Base-by-base conservation (phyloP, 805 yeast species). In the Debaryomyces maramus region DNA sequence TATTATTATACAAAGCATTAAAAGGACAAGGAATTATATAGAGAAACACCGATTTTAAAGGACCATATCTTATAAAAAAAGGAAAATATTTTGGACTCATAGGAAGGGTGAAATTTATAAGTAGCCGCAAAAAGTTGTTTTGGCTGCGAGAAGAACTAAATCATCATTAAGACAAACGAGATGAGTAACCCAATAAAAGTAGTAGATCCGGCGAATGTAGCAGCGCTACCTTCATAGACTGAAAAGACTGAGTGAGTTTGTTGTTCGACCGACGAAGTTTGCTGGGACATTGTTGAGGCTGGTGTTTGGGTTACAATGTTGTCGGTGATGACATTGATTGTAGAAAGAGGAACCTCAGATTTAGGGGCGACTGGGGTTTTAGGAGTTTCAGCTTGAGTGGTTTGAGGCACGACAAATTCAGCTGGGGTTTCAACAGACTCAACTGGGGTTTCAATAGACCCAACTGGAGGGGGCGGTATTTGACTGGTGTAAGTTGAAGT, bases 321-420 rank as follows among this genome's bases (percentile, higher is more conserved):
- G 49, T 65, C 55, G 19, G 73, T 64, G 38, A 70, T 69, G n/a
- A 69, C 75, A 45, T 70, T 59, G 31, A 68, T 52, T 6, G 68
- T 63, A 21, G 55, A 26, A 9, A 40, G 36, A 9, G 51, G 9
- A 31, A 50, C 34, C n/a, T 39, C 9, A n/a, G 54, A 19, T 18
- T 32, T 39, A 42, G 56, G 38, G 31, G 48, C 20, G 26, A 26
- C 20, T 3, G 29, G 17, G 11, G 43, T 35, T 13, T 28, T 36
- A 20, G 41, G 32, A 18, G 47, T 27, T 28, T 13, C 23, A 17
- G 38, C 26, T 19, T 34, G 8, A 24, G 43, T 21, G 2, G 13
- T 5, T 17, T n/a, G 20, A 29, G 32, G 32, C 3, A 18, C 32
- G 9, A 17, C 18, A 14, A 10, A 16, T 6, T n/a, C 16, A 11